These are phyloP conservation scores for Emergomyces pasteurianus DNA, from an alignment of 2,329 filamentous ascomycete species.

Conservation along the genomic window DNA sequence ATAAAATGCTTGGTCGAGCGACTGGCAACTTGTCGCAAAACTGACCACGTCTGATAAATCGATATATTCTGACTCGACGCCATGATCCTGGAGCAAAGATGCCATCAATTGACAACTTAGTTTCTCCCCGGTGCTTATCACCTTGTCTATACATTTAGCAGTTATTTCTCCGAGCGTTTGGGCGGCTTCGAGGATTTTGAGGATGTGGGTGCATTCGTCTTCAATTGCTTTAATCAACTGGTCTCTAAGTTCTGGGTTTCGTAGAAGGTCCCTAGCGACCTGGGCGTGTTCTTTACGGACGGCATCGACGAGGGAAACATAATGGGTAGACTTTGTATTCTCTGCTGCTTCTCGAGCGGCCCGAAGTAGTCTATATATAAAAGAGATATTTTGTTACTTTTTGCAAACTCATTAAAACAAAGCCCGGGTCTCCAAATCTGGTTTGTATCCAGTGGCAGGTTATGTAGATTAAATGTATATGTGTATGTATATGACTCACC, in stretches of 20 bases:
- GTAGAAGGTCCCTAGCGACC: conserved; percentile 54
- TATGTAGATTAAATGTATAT: not conserved
- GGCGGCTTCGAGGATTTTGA: conserved; percentile 58
- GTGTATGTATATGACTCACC: conserved; percentile 57
- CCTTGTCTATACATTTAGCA: conserved; percentile 67
- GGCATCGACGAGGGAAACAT: conserved; percentile 62
- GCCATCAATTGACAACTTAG: conserved; percentile 88
- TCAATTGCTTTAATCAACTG: conserved; percentile 56
- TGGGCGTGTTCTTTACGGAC: conserved; percentile 72
- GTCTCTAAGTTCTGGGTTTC: conserved; percentile 44
- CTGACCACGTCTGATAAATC: conserved; percentile 76
- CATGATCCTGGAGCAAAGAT: conserved; percentile 64
- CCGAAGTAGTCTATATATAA: conserved; percentile 34
- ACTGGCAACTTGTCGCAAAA: conserved; percentile 42
- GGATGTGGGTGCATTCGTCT: conserved; percentile 66
- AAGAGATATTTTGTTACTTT: not conserved
- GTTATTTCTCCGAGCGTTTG: conserved; percentile 57
- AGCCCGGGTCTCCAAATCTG: not conserved
- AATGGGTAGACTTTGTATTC: conserved; percentile 41
- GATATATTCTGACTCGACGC: conserved; percentile 77
- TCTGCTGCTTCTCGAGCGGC: conserved; percentile 40
- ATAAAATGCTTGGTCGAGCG: conserved; percentile 59
- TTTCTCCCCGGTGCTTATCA: conserved; percentile 93
- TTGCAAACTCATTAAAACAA: not conserved
- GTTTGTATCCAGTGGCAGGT: not conserved